Conservation (phyloP, 805 yeast species). For the Myxozyma neglecta region DNA sequence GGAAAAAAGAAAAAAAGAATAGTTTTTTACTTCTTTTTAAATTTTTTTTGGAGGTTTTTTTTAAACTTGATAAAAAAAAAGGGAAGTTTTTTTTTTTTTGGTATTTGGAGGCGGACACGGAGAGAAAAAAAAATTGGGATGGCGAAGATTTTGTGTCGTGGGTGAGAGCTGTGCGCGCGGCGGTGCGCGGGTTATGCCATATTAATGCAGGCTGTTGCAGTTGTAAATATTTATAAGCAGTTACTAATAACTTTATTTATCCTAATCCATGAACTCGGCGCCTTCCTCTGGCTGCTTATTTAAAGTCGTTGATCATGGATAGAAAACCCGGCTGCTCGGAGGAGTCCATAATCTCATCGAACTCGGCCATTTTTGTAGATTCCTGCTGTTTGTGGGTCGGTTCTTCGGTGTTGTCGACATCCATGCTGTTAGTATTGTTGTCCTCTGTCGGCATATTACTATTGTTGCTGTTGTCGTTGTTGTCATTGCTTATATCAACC, state of each 20-base stretch:
- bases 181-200: not conserved
- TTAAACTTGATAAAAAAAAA: not conserved
- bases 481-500: not conserved
- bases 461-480: not conserved
- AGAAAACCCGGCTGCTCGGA: not conserved
- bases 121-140: constrained; percentile 4
- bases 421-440: not conserved
- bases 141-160: constrained; percentile 17
- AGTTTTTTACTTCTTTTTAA: constrained; percentile 21
- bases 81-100: not conserved
- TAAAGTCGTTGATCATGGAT: no score
- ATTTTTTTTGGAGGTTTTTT: constrained; percentile 25
- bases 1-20: constrained; percentile 6
- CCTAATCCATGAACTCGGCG: no score
- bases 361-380: no score
- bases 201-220: not conserved
- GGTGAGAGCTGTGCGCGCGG: not conserved
- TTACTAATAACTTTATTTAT: not conserved
- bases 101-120: constrained; percentile 1
- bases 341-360: not conserved
- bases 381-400: no score
- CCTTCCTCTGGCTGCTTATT: no score
- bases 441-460: not conserved
- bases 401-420: no score
- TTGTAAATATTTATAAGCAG: not conserved